Conservation (phyloP, 805 yeast genomes). For the Candida wancherniae region DNA sequence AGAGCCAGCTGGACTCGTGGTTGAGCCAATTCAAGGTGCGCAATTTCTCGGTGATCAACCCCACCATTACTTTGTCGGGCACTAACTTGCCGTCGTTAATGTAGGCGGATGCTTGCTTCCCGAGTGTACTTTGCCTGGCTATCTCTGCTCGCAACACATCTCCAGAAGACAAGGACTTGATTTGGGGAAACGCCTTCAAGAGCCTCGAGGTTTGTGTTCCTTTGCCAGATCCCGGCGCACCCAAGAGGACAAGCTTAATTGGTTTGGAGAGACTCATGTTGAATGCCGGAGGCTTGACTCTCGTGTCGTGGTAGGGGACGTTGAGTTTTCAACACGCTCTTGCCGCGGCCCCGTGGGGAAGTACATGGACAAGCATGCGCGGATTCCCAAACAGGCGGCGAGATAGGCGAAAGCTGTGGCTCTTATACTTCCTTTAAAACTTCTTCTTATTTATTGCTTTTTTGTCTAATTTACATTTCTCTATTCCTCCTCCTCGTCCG, state of each 20-base stretch:
- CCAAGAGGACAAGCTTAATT: constrained; percentile 61
- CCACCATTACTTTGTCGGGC: constrained; percentile 68
- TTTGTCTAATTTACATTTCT: background rate
- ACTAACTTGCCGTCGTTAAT: constrained; percentile 64
- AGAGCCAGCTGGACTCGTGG: constrained; percentile 53
- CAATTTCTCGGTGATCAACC: constrained; percentile 51
- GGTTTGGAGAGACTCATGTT: constrained; percentile 9
- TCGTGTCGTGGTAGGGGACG: too few relatives aligned
- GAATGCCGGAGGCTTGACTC: too few relatives aligned
- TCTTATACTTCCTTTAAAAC: too few relatives aligned
- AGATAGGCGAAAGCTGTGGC: too few relatives aligned
- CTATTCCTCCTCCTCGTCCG: constrained; percentile 46
- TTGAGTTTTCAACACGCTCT: too few relatives aligned
- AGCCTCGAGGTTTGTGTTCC: constrained; percentile 80
- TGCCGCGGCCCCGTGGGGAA: too few relatives aligned
- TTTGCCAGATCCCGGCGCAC: constrained; percentile 96
- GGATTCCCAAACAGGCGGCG: too few relatives aligned
- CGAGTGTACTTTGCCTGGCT: constrained; percentile 47
- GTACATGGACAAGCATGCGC: too few relatives aligned
- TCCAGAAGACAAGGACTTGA: constrained; percentile 74
- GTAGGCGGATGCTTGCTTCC: constrained; percentile 49
- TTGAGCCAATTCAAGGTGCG: constrained; percentile 38
- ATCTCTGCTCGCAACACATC: constrained; percentile 74
- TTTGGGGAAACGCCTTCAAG: constrained; percentile 45
- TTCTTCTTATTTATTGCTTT: too few relatives aligned